phyloP scores from a whole-genome alignment of 1,284 basidiomycete genomes.

The Heterobasidion parviporum region DNA sequence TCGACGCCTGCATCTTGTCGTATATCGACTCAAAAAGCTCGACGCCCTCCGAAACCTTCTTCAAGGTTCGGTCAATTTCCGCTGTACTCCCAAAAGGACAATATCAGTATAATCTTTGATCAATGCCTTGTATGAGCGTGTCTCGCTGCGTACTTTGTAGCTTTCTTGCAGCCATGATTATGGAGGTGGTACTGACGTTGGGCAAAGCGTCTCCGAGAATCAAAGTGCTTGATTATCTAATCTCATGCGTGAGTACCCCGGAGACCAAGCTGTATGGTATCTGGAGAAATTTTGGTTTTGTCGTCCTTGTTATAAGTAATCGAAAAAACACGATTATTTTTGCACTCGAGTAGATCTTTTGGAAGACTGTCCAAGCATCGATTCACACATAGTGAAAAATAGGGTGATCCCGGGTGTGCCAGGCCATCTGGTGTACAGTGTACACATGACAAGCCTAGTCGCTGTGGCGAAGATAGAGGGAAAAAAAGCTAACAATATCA shows the following conservation, averaged over 20 bases:
- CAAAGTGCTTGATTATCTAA: not conserved
- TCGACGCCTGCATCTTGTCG: conserved; percentile 92
- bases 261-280: not conserved
- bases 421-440: too few relatives aligned
- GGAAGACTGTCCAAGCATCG: too few relatives aligned
- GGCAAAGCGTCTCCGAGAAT: not conserved
- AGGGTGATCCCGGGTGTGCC: too few relatives aligned
- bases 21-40: conserved; percentile 94
- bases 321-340: too few relatives aligned
- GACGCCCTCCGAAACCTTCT: conserved; percentile 90
- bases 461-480: too few relatives aligned
- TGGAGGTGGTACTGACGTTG: conserved; percentile 4
- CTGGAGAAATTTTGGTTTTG: not conserved
- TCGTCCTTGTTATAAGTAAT: not conserved
- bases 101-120: not conserved
- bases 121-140: not conserved
- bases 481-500: too few relatives aligned
- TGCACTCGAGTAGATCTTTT: too few relatives aligned
- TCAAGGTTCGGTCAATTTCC: conserved; percentile 94
- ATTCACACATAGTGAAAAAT: too few relatives aligned
- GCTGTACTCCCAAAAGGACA: conserved; percentile 37
- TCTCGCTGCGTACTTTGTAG: conserved; percentile 53
- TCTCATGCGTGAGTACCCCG: too few relatives aligned
- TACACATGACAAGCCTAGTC: too few relatives aligned
- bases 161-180: conserved; percentile 72